Percentiles rank a stretch among this genome's conserved stretches.
Conservation (phyloP, 1,284 basidiomycete genomes). For the Athelia psychrophila region DNA sequence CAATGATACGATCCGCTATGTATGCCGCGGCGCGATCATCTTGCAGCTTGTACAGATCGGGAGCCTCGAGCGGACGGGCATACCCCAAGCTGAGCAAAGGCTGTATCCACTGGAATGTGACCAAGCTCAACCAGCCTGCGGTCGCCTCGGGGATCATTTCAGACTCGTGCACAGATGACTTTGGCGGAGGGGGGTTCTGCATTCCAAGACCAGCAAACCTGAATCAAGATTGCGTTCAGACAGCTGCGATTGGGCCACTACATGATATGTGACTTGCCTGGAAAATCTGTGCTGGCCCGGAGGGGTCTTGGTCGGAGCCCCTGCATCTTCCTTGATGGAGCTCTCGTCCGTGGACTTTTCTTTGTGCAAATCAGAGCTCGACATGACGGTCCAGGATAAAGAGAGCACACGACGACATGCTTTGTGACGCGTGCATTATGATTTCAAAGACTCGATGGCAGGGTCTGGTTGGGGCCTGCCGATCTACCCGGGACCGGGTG, state of each 20-base stretch:
- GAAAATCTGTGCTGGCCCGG: neutral
- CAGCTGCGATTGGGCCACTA: neutral
- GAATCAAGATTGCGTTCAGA: neutral
- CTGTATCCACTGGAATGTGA: slow-evolving; percentile 71
- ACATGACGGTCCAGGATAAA: too few species aligned
- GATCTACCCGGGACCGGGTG: too few species aligned
- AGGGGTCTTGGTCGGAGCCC: too few species aligned
- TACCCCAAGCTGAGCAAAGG: slow-evolving; percentile 67
- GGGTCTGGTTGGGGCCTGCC: too few species aligned
- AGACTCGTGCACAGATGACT: slow-evolving; percentile 43
- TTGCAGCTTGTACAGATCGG: slow-evolving; percentile 85
- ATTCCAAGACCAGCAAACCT: neutral
- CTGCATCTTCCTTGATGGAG: too few species aligned
- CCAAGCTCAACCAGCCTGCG: slow-evolving; percentile 36
- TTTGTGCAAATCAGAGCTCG: too few species aligned
- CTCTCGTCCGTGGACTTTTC: too few species aligned
- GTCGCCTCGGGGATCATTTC: slow-evolving; percentile 43
- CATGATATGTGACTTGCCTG: neutral
- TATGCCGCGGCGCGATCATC: slow-evolving; percentile 53
- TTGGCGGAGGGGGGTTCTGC: slow-evolving; percentile 33
- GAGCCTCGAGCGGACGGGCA: slow-evolving; percentile 74
- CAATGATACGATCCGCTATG: slow-evolving; percentile 62
- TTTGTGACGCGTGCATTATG: too few species aligned
- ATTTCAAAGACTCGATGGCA: too few species aligned
- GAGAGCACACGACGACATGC: too few species aligned